These are phyloP conservation scores for Mycena latifolia DNA, from an alignment of 768 basidiomycete genomes.

Conservation along the genomic window DNA sequence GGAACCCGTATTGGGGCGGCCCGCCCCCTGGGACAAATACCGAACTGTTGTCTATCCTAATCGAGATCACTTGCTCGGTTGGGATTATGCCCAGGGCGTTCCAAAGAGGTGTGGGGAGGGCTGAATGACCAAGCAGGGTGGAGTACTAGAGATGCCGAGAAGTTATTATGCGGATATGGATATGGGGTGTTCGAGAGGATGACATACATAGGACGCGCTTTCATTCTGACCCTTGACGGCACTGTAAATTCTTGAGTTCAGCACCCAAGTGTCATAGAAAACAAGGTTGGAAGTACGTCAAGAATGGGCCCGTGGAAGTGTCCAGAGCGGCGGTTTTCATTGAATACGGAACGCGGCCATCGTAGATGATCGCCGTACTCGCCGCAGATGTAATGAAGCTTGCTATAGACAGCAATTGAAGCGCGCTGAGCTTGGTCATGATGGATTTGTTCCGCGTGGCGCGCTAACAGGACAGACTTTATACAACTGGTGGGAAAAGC, in stretches of 20 bases:
- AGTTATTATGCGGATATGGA: not conserved
- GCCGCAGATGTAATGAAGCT: not conserved
- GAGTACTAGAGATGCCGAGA: conserved; percentile 54
- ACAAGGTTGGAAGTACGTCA: conserved; percentile 54
- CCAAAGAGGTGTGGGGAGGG: conserved; percentile 65
- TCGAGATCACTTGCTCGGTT: conserved; percentile 63
- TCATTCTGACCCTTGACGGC: conserved; percentile 65
- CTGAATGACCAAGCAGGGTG: conserved; percentile 51
- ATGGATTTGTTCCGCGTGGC: not conserved
- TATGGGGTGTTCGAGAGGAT: conserved; percentile 29
- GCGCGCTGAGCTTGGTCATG: conserved; percentile 1
- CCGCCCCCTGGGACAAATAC: conserved; percentile 66
- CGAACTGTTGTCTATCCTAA: conserved; percentile 69
- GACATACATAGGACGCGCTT: conserved; percentile 60
- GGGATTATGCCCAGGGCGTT: conserved; percentile 43
- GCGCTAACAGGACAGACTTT: not conserved
- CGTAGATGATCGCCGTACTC: conserved; percentile 56
- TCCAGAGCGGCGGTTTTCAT: conserved; percentile 59
- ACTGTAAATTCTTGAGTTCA: conserved; percentile 42
- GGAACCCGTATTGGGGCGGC: conserved; percentile 66
- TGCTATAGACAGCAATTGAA: conserved; percentile 1
- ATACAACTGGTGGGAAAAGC: conserved; percentile 27
- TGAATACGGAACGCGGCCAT: conserved; percentile 64
- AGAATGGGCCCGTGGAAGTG: conserved; percentile 61
- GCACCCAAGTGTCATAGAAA: not conserved